phyloP scores from a whole-genome alignment of 495 filamentous ascomycete species.

The Tuber umbilicatum region DNA sequence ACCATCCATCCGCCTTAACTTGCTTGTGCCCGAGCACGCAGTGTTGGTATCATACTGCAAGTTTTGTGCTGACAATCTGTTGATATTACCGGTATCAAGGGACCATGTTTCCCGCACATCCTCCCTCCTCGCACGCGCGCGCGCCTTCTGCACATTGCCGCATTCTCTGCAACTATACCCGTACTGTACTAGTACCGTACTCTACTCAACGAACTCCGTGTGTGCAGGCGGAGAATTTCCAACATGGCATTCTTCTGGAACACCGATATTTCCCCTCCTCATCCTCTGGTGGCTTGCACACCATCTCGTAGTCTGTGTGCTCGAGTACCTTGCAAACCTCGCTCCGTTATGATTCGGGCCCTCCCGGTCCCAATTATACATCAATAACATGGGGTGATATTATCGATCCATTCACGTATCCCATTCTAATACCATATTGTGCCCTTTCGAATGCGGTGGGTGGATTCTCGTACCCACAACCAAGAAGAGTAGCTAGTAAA shows the following conservation, averaged over 20 bases:
- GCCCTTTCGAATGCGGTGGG: not conserved
- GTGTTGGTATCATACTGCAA: not conserved
- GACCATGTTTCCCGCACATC: not conserved
- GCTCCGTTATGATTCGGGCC: not conserved
- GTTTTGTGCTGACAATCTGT: not conserved
- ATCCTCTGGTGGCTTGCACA: slow-evolving; percentile 1
- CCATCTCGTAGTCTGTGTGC: not conserved
- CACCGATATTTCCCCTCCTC: slow-evolving; percentile 30
- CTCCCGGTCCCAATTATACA: not conserved
- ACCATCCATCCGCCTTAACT: not conserved
- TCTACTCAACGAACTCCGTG: not conserved
- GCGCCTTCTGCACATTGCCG: slow-evolving; percentile 14
- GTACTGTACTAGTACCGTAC: not conserved
- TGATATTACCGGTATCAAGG: not conserved
- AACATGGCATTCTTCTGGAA: slow-evolving; percentile 29
- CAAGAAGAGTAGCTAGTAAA: not conserved
- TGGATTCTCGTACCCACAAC: not conserved
- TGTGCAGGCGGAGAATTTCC: slow-evolving; percentile 12
- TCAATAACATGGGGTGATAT: not conserved
- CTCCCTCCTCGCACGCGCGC: not conserved
- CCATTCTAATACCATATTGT: not conserved
- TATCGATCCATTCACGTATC: not conserved
- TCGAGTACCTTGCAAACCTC: not conserved
- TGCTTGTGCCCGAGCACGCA: not conserved
- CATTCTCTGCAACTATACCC: not conserved